Evolutionary conservation across 1,139 yeast species (phyloP).

Genomic region (Sugiyamaella sp.): DNA sequence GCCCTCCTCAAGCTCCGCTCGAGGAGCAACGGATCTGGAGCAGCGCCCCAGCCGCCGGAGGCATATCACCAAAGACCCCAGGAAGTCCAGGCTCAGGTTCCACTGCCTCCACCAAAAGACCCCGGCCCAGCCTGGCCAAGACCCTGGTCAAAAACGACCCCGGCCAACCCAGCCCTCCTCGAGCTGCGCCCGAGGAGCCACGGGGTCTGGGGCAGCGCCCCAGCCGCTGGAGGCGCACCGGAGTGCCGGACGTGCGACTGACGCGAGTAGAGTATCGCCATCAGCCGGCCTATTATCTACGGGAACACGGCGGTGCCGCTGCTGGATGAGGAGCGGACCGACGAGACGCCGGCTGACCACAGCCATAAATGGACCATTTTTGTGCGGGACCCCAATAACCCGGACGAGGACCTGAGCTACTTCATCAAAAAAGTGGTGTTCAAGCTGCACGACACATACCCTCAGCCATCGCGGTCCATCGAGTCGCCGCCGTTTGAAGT

Average conservation of each 20-base stretch:
- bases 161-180: background rate
- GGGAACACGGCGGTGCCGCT: conserved; percentile 86
- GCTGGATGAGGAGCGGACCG: conserved; percentile 52
- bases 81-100: no score
- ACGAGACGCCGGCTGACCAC: conserved; percentile 81
- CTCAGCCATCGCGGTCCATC: conserved; percentile 77
- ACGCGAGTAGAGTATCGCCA: conserved; percentile 60
- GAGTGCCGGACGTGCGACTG: conserved; percentile 19
- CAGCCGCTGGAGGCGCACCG: conserved; percentile 6
- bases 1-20: background rate
- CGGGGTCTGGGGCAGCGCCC: conserved; percentile 5
- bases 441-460: conserved; percentile 93
- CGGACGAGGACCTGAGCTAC: conserved; percentile 70
- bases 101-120: no score
- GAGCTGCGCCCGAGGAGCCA: background rate
- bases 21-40: background rate
- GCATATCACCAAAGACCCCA: background rate
- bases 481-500: conserved; percentile 94
- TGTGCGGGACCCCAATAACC: conserved; percentile 65
- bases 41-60: background rate
- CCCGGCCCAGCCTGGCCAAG: no score
- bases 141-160: no score
- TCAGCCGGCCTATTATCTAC: conserved; percentile 81
- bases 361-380: conserved; percentile 97
- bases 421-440: conserved; percentile 89